These are phyloP conservation scores for Epichloe typhina DNA, from an alignment of 2,329 filamentous ascomycete genomes.

Conservation along the genomic window DNA sequence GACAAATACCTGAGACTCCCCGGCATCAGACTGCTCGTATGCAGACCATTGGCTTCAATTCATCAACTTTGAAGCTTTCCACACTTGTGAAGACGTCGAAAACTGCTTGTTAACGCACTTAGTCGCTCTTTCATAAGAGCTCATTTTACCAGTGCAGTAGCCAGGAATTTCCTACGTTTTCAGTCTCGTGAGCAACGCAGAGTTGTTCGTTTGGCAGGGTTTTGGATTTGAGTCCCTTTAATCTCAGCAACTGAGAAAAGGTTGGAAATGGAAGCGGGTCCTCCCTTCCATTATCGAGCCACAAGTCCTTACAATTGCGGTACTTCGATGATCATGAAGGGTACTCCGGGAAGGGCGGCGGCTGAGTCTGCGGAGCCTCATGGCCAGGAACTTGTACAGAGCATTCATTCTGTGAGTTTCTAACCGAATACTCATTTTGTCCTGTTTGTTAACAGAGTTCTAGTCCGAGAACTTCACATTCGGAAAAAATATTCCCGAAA, in stretches of 20 bases:
- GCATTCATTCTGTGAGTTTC: background rate
- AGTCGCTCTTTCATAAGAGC: background rate
- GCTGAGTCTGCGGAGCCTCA: background rate
- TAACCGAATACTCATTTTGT: background rate
- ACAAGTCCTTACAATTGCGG: background rate
- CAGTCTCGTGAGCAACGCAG: background rate
- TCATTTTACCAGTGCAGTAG: background rate
- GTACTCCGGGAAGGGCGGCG: background rate
- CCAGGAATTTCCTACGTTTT: background rate
- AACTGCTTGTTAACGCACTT: background rate
- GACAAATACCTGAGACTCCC: background rate
- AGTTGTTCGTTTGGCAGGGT: background rate
- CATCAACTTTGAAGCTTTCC: background rate
- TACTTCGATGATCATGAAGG: background rate
- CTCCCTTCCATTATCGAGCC: background rate
- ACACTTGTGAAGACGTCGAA: background rate
- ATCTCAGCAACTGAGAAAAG: too few species aligned
- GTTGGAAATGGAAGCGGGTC: background rate
- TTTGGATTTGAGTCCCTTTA: background rate
- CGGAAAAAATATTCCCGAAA: background rate
- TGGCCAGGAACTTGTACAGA: background rate
- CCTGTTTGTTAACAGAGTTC: background rate
- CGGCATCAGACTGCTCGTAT: background rate
- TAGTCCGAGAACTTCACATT: constrained; percentile 1
- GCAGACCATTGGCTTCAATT: background rate